A percentile compares a stretch with the other conserved stretches of the same genome.
These are phyloP conservation scores for Arachnomyces sp. DNA, from an alignment of 2,329 filamentous ascomycete genomes.

Conservation along the genomic window DNA sequence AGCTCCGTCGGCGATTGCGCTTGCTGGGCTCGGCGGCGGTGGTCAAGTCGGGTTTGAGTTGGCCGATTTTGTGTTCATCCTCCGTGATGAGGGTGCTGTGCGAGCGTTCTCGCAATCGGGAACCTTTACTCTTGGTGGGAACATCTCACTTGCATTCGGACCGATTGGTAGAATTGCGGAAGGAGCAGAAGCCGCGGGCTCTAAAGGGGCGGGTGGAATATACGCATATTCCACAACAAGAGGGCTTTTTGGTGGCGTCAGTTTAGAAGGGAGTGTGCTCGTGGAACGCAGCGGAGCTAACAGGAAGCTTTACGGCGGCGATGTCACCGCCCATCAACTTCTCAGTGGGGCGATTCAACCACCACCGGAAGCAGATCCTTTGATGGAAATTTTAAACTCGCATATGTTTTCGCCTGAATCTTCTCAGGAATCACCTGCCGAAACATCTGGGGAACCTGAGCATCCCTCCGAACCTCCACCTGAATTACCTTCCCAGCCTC, in stretches of 20 bases:
- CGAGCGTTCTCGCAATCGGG: constrained; percentile 79
- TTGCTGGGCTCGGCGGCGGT: constrained; percentile 17
- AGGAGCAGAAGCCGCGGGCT: constrained; percentile 73
- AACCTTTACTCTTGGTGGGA: constrained; percentile 74
- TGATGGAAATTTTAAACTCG: constrained; percentile 67
- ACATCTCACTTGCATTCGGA: constrained; percentile 79
- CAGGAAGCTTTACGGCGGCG: constrained; percentile 74
- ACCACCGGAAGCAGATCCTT: constrained; percentile 64
- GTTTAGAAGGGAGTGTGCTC: constrained; percentile 72
- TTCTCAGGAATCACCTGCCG: too few relatives aligned
- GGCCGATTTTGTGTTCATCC: constrained; percentile 69
- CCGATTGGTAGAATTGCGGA: constrained; percentile 81
- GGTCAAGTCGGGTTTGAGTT: constrained; percentile 20
- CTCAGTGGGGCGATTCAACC: constrained; percentile 63
- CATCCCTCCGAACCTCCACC: too few relatives aligned
- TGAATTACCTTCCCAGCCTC: too few relatives aligned
- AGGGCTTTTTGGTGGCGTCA: constrained; percentile 79
- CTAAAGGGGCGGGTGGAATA: constrained; percentile 71
- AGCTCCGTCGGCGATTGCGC: constrained; percentile 18
- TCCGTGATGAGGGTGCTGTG: constrained; percentile 73
- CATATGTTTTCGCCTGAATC: constrained; percentile 25
- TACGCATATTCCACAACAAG: constrained; percentile 90
- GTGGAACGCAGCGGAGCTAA: constrained; percentile 83
- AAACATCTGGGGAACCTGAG: too few relatives aligned
- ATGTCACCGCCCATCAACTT: constrained; percentile 65